These are phyloP conservation scores for Phragmites australis DNA, from an alignment of 176 grass and related monocot genomes.

Conservation along the genomic window DNA sequence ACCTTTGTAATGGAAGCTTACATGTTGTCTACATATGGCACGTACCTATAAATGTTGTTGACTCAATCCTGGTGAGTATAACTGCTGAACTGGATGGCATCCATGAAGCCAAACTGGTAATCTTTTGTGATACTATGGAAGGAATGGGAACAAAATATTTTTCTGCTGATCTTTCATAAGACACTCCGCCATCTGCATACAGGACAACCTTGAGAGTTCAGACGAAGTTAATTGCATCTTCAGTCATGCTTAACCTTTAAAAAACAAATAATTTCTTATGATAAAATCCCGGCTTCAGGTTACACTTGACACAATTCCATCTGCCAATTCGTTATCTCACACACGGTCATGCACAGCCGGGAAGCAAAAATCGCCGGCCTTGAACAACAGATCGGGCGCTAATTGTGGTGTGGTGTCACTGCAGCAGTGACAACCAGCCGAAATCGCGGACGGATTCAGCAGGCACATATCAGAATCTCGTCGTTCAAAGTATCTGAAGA, in stretches of 20 bases:
- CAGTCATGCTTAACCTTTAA: not conserved
- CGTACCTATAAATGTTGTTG: not conserved
- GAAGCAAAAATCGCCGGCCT: not conserved
- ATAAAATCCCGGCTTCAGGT: no score
- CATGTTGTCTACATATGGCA: conserved; percentile 15
- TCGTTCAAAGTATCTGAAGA: conserved; percentile 7
- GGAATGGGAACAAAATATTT: not conserved
- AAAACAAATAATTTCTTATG: no score
- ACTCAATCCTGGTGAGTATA: not conserved
- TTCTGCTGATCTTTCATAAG: not conserved
- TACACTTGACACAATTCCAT: not conserved
- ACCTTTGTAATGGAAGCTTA: conserved; percentile 2
- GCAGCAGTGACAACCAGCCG: conserved; percentile 15
- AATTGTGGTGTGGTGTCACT: not conserved
- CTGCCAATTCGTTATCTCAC: not conserved
- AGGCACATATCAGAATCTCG: conserved; percentile 23
- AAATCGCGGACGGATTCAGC: conserved; percentile 17
- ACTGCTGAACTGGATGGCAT: not conserved
- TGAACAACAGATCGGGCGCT: not conserved
- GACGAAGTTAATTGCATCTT: not conserved
- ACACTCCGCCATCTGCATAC: not conserved
- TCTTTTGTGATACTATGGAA: not conserved
- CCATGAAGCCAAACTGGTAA: conserved; percentile 10
- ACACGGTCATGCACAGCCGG: not conserved
- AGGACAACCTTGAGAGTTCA: conserved; percentile 1